A percentile compares a stretch with the other conserved stretches of the same genome.
Evolutionary conservation across 2,329 filamentous ascomycete genomes (phyloP).

Genomic region (Paracamarosporium sp.): DNA sequence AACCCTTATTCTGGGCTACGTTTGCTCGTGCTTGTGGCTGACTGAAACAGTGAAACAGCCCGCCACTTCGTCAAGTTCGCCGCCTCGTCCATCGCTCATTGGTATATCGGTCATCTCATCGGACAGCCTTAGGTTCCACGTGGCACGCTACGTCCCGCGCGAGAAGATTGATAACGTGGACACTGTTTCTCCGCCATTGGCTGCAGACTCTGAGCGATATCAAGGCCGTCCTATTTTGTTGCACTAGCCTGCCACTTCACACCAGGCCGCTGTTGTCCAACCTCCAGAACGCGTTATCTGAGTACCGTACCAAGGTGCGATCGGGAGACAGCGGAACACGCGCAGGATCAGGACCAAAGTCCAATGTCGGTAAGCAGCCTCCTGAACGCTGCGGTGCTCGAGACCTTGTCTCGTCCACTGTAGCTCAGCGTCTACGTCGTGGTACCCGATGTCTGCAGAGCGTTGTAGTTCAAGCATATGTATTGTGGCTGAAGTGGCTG

Average conservation of each 20-base stretch:
- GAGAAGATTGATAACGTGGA: not conserved
- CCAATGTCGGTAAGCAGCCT: not conserved
- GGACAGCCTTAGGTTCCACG: conserved; percentile 8
- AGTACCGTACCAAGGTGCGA: conserved; percentile 3
- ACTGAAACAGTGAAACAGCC: not conserved
- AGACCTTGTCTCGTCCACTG: conserved; percentile 1
- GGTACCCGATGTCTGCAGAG: too few relatives aligned
- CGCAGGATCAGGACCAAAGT: conserved; percentile 14
- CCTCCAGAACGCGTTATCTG: conserved; percentile 11
- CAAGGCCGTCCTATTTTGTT: not conserved
- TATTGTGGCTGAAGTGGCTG: not conserved
- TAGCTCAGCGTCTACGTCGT: not conserved
- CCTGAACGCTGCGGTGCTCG: not conserved
- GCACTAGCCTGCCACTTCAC: conserved; percentile 5
- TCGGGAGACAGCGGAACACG: conserved; percentile 6
- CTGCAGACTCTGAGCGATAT: not conserved
- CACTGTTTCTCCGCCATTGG: conserved; percentile 2
- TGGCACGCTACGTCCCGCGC: conserved; percentile 12
- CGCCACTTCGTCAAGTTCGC: not conserved
- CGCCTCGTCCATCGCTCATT: conserved; percentile 4
- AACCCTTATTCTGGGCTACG: conserved; percentile 15
- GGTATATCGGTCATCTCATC: not conserved
- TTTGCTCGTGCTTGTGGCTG: conserved; percentile 18
- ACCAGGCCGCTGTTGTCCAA: conserved; percentile 10
- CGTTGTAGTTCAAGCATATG: not conserved